Percentiles rank a stretch among this genome's conserved stretches.
phyloP scores from a whole-genome alignment of 306 rosid species.

The Aeschynomene evenia region DNA sequence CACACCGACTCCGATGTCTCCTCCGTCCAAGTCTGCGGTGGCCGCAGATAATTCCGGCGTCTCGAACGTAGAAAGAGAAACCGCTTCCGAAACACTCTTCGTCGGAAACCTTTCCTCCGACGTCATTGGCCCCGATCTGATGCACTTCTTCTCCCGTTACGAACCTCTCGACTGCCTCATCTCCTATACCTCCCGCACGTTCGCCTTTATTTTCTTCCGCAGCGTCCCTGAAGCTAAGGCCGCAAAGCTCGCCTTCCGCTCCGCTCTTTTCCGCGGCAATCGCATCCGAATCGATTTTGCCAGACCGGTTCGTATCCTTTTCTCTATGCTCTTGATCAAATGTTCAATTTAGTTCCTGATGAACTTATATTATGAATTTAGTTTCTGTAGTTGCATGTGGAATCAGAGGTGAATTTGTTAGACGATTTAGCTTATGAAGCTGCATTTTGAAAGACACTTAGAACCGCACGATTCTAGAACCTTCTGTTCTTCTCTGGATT shows the following conservation, averaged over 20 bases:
- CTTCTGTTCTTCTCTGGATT: too few relatives aligned
- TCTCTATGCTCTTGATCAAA: constrained; percentile 24
- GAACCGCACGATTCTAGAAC: too few relatives aligned
- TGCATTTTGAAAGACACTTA: too few relatives aligned
- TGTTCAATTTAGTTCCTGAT: too few relatives aligned
- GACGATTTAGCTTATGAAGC: too few relatives aligned
- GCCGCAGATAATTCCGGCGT: too few relatives aligned
- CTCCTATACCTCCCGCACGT: constrained; percentile 62
- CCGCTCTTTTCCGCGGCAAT: constrained; percentile 48
- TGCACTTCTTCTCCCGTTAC: constrained; percentile 57
- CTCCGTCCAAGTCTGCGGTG: background rate
- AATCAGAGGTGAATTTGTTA: too few relatives aligned
- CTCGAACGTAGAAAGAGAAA: too few relatives aligned
- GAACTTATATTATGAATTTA: too few relatives aligned
- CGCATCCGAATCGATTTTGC: constrained; percentile 77
- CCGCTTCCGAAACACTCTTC: constrained; percentile 75
- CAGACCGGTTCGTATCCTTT: constrained; percentile 76
- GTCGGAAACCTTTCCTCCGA: constrained; percentile 64
- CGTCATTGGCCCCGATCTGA: constrained; percentile 63
- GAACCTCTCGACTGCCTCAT: constrained; percentile 72
- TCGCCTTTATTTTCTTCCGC: constrained; percentile 51
- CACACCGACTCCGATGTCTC: background rate
- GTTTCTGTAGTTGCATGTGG: too few relatives aligned
- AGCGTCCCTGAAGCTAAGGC: constrained; percentile 72
- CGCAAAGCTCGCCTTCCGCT: constrained; percentile 68